Conservation (phyloP, 768 basidiomycete genomes). For the Tylopilus intermedius region DNA sequence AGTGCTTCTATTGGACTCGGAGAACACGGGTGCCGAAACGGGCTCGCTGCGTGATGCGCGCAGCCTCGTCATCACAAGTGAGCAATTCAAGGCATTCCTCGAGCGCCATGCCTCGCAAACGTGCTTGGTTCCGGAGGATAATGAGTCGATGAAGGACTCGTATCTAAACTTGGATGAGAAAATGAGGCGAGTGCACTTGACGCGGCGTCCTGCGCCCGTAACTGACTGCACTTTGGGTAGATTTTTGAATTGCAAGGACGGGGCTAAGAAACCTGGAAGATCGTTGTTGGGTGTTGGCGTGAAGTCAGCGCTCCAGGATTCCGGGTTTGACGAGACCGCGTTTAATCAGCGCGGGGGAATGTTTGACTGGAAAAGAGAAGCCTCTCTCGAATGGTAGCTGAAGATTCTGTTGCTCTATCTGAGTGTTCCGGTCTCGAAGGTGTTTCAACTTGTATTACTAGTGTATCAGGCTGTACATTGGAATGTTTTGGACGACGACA, state of each 20-base stretch:
- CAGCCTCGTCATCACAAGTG: slow-evolving; percentile 25
- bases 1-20: slow-evolving; percentile 33
- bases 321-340: background rate
- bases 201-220: no score
- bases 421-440: background rate
- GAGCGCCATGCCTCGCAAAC: background rate
- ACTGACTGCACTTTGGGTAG: background rate
- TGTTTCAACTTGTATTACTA: background rate
- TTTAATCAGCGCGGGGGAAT: slow-evolving; percentile 1
- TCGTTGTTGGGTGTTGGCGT: slow-evolving; percentile 1
- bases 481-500: background rate
- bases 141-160: slow-evolving; percentile 4
- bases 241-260: slow-evolving; percentile 2
- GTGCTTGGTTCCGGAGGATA: slow-evolving; percentile 2
- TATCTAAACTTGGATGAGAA: slow-evolving; percentile 3
- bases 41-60: slow-evolving; percentile 33
- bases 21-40: slow-evolving; percentile 31
- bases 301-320: background rate
- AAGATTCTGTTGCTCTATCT: background rate
- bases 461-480: background rate
- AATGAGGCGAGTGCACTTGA: background rate
- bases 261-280: slow-evolving; percentile 1
- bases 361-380: slow-evolving; percentile 2
- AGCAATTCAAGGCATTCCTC: slow-evolving; percentile 1
- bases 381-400: slow-evolving; percentile 1